Evolutionary conservation across 1,139 yeast species (phyloP), one percentile per base, ranked within the genome.

Genomic region (Nakaseomyces glabratus): DNA sequence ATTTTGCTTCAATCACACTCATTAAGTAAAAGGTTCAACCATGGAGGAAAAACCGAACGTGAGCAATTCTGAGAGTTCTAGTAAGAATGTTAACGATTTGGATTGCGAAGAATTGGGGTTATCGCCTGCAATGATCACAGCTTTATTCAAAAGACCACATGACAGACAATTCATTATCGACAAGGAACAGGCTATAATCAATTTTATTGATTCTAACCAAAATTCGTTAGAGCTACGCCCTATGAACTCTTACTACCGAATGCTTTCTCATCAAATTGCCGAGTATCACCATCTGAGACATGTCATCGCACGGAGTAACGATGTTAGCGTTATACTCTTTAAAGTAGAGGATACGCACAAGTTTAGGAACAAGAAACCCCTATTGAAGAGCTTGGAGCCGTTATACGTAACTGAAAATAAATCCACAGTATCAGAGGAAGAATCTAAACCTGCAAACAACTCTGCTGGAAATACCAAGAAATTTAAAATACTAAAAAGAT

Each of bases 191-290:
- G 63, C 63, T 20, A 65, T 76, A 33, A 54, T 58, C 16, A 44
- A 45, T 16, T 61, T 63, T 37, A 50, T 60, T 14, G 44, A 51
- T 5, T 57, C 65, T 3, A 49, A 44, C 22, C 63, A 61, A 2
- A 66, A 62, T 29, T 63, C 72, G 0, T 64, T 68, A 51, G 64
- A 68, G 35, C 48, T 73, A 48, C 58, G 67, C 22, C 51, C 76
- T 67, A 52, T 73, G 65, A 80, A 80, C 53, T 75, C 84, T 2
- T 80, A 76, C 52, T 76, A 73, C 46, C 59, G 88, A 44, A 58
- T 80, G 24, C 57, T 80, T 36, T 68, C 79, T 1, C 86, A 80
- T 53, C 81, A 79, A 43, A 58, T 78, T 20, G 82, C 86, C 11
- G 80, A 76, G 25, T 77, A 77, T 52, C 78, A 79, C 49, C 61